Evolutionary conservation across 129 eudicot genomes (phyloP).

Genomic region (Tagetes erecta): DNA sequence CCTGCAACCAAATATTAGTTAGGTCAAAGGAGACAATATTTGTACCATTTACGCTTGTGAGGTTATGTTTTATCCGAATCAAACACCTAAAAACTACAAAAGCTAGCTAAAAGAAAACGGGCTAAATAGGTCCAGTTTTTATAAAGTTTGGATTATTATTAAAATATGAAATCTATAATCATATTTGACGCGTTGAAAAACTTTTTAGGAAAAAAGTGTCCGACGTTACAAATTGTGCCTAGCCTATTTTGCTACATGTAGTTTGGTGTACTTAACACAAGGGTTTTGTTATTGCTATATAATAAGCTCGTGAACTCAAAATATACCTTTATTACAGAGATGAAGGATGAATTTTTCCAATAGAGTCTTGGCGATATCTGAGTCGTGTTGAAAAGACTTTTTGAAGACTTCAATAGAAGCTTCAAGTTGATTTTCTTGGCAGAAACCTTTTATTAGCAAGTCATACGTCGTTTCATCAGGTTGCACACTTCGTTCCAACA

Average conservation of each 20-base stretch:
- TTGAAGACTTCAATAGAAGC: slow-evolving; percentile 51
- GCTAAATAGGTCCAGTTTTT: too few relatives aligned
- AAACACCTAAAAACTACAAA: not conserved
- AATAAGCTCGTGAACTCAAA: not conserved
- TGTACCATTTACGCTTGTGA: not conserved
- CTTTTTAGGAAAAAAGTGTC: too few relatives aligned
- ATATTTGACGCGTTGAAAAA: not conserved
- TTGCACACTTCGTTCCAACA: slow-evolving; percentile 57
- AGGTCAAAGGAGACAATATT: not conserved
- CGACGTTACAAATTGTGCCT: too few relatives aligned
- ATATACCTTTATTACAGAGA: slow-evolving; percentile 61
- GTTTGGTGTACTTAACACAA: not conserved
- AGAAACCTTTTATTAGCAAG: slow-evolving; percentile 62
- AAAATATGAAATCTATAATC: not conserved
- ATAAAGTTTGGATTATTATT: too few relatives aligned
- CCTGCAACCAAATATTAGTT: slow-evolving; percentile 43
- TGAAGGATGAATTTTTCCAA: slow-evolving; percentile 36
- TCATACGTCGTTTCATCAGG: slow-evolving; percentile 53
- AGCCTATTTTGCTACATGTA: not conserved
- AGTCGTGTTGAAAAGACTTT: slow-evolving; percentile 55
- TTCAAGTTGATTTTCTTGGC: slow-evolving; percentile 56
- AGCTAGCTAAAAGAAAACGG: not conserved
- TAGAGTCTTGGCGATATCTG: slow-evolving; percentile 32
- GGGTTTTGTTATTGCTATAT: not conserved
- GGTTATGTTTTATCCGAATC: not conserved